phyloP scores from a whole-genome alignment of 2,329 filamentous ascomycete species.

The Exophiala bonariae region DNA sequence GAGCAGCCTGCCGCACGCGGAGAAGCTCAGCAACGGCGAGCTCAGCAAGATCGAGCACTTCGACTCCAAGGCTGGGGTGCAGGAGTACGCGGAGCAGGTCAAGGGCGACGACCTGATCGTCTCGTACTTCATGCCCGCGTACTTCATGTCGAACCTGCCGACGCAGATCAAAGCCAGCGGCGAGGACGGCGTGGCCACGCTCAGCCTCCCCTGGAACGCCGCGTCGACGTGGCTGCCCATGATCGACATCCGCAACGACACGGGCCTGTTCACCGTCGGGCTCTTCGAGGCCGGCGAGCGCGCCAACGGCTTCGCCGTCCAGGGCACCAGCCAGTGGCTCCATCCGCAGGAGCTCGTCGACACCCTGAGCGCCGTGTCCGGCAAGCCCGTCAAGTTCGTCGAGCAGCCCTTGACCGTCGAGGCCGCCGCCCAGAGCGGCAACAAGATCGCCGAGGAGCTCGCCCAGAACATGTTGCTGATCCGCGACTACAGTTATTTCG shows the following conservation, averaged over 20 bases:
- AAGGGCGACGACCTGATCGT: slow-evolving; percentile 30
- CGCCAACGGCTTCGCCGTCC: slow-evolving; percentile 43
- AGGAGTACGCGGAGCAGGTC: slow-evolving; percentile 37
- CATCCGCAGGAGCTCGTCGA: slow-evolving; percentile 42
- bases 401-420: slow-evolving; percentile 43
- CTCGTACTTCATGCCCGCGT: slow-evolving; percentile 43
- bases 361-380: slow-evolving; percentile 41
- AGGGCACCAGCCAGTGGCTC: slow-evolving; percentile 43
- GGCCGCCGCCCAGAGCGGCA: slow-evolving; percentile 40
- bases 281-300: slow-evolving; percentile 26
- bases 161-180: slow-evolving; percentile 30
- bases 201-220: slow-evolving; percentile 30
- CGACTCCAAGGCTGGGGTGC: slow-evolving; percentile 43
- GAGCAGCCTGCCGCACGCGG: slow-evolving; percentile 37
- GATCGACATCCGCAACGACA: slow-evolving; percentile 47
- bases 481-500: slow-evolving; percentile 55
- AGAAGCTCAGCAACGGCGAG: slow-evolving; percentile 35
- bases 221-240: slow-evolving; percentile 41
- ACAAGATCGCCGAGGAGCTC: slow-evolving; percentile 49
- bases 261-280: slow-evolving; percentile 43
- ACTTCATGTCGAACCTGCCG: slow-evolving; percentile 45
- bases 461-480: slow-evolving; percentile 56
- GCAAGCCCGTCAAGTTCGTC: slow-evolving; percentile 35
- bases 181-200: slow-evolving; percentile 32
- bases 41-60: slow-evolving; percentile 39